A percentile compares a stretch with the other conserved stretches of the same genome.
These are phyloP conservation scores for Aspergillus flavus DNA, from an alignment of 2,329 filamentous ascomycete species.

Conservation along the genomic window DNA sequence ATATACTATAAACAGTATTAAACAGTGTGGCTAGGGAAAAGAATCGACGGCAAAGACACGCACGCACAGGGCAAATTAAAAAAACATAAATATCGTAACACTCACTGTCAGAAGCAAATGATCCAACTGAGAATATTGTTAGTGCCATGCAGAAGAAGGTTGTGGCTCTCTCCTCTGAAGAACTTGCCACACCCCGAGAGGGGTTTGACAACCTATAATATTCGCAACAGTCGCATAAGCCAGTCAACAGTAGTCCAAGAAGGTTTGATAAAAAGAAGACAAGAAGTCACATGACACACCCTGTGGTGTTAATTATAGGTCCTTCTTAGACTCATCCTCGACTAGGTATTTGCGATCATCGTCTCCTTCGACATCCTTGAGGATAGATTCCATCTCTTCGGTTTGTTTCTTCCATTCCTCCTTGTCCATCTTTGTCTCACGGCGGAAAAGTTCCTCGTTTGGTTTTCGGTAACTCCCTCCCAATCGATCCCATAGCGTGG, in stretches of 20 bases:
- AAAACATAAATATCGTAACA: slow-evolving; percentile 22
- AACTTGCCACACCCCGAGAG: background rate
- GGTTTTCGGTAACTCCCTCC: slow-evolving; percentile 86
- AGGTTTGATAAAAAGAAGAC: background rate
- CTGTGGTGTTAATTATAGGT: slow-evolving; percentile 27
- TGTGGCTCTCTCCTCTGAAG: background rate
- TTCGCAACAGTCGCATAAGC: background rate
- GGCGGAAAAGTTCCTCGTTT: slow-evolving; percentile 80
- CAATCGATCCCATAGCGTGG: slow-evolving; percentile 86
- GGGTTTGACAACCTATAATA: background rate
- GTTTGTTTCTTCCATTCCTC: slow-evolving; percentile 78
- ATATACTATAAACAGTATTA: slow-evolving; percentile 15
- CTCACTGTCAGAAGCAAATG: slow-evolving; percentile 6
- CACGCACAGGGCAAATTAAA: background rate
- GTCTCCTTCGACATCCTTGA: slow-evolving; percentile 70
- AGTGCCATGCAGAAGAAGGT: background rate
- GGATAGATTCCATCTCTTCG: slow-evolving; percentile 73
- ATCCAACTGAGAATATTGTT: background rate
- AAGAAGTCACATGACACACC: background rate
- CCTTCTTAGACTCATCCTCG: slow-evolving; percentile 39
- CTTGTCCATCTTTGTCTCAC: slow-evolving; percentile 81
- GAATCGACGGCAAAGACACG: background rate
- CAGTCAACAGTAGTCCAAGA: background rate
- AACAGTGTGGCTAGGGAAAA: slow-evolving; percentile 12
- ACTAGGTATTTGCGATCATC: slow-evolving; percentile 49